These are phyloP conservation scores for Xylaria arbuscula DNA, from an alignment of 2,329 filamentous ascomycete genomes.

Conservation along the genomic window DNA sequence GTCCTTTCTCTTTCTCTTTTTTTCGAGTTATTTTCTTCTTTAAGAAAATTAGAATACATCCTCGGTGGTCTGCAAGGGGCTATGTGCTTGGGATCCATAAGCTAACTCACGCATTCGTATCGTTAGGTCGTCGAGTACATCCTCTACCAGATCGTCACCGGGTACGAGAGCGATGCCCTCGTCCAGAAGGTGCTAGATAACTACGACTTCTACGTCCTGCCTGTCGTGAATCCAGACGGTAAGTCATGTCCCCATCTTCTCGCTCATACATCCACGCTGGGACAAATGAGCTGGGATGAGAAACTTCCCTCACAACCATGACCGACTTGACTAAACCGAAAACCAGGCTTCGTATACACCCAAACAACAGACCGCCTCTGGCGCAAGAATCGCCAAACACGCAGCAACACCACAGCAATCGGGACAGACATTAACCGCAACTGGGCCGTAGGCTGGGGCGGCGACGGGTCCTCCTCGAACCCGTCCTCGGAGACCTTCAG, in stretches of 20 bases:
- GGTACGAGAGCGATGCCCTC: slow-evolving; percentile 54
- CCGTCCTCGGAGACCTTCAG: slow-evolving; percentile 60
- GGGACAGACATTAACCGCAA: slow-evolving; percentile 66
- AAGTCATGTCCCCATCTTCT: slow-evolving; percentile 28
- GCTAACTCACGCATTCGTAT: background rate
- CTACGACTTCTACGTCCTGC: slow-evolving; percentile 69
- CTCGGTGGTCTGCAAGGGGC: background rate
- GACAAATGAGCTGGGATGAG: no score
- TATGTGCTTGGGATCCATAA: background rate
- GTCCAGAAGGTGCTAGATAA: slow-evolving; percentile 61
- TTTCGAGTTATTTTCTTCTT: background rate
- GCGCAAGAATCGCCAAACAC: slow-evolving; percentile 63
- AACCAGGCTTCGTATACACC: slow-evolving; percentile 61
- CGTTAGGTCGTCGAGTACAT: slow-evolving; percentile 59
- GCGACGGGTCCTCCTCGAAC: slow-evolving; percentile 57
- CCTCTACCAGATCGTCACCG: slow-evolving; percentile 58
- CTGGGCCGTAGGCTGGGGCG: slow-evolving; percentile 61
- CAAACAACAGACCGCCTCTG: slow-evolving; percentile 63
- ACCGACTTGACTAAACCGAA: background rate
- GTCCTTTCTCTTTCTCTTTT: background rate
- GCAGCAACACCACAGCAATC: slow-evolving; percentile 55
- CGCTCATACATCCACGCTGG: background rate
- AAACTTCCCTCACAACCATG: background rate
- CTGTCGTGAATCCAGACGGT: slow-evolving; percentile 65
- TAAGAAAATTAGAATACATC: no score